A percentile compares a stretch with the other conserved stretches of the same genome.
phyloP scores from a whole-genome alignment of 257 asterid genomes.

The Scutellaria minor region DNA sequence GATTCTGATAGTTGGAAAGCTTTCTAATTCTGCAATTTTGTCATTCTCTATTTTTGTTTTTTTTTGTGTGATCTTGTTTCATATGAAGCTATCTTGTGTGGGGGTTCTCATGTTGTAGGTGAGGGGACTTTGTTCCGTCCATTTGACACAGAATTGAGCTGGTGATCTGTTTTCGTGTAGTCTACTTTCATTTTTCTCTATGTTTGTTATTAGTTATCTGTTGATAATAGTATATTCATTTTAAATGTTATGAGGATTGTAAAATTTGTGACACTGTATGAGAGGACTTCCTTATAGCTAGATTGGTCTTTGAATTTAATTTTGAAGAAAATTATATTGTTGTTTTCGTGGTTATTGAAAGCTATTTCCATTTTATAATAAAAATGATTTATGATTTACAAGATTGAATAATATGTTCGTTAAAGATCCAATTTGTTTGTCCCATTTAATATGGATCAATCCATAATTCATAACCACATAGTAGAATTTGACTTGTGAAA shows the following conservation, averaged over 20 bases:
- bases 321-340: background rate
- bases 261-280: slow-evolving; percentile 41
- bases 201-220: slow-evolving; percentile 11
- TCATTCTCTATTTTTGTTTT: background rate
- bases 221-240: slow-evolving; percentile 45
- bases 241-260: slow-evolving; percentile 38
- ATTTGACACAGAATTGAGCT: slow-evolving; percentile 28
- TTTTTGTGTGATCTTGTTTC: slow-evolving; percentile 34
- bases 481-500: too few relatives aligned
- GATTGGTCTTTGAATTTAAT: slow-evolving; percentile 27
- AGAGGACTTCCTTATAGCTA: background rate
- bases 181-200: slow-evolving; percentile 17
- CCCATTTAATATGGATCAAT: too few relatives aligned
- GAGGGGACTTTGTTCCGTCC: slow-evolving; percentile 32
- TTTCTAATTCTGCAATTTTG: slow-evolving; percentile 47
- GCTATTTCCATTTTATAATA: too few relatives aligned
- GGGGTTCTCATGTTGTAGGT: slow-evolving; percentile 26
- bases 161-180: slow-evolving; percentile 26
- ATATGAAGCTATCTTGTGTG: slow-evolving; percentile 32
- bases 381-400: too few relatives aligned
- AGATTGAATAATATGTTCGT: background rate
- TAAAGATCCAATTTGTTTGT: too few relatives aligned
- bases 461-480: too few relatives aligned
- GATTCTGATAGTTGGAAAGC: slow-evolving; percentile 89
- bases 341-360: background rate